Evolutionary conservation across 2,329 filamentous ascomycete genomes (phyloP).

Genomic region (Colletotrichum spaethianum): DNA sequence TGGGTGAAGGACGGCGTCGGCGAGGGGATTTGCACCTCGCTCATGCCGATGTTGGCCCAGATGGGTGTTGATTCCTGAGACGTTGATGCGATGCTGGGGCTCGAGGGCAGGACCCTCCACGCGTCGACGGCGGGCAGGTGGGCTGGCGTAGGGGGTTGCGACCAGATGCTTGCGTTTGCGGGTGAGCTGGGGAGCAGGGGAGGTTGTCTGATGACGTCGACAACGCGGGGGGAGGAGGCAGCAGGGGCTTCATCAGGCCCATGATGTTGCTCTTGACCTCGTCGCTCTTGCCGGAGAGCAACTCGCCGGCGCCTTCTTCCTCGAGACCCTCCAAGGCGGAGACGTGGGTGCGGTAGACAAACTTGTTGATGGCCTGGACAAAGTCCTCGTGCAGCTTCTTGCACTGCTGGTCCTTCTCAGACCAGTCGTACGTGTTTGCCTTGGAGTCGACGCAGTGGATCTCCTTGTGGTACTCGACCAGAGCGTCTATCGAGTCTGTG

Average conservation of each 20-base stretch:
- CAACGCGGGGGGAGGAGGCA: constrained; percentile 89
- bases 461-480: constrained; percentile 97
- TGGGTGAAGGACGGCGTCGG: constrained; percentile 86
- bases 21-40: constrained; percentile 81
- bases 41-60: constrained; percentile 85
- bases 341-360: constrained; percentile 91
- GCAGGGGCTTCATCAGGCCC: constrained; percentile 87
- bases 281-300: constrained; percentile 91
- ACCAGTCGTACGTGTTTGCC: constrained; percentile 92
- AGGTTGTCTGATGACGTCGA: constrained; percentile 90
- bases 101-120: constrained; percentile 93
- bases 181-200: constrained; percentile 89
- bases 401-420: constrained; percentile 94
- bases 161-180: constrained; percentile 83
- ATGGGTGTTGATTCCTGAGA: constrained; percentile 81
- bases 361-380: constrained; percentile 96
- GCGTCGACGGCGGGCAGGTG: constrained; percentile 82
- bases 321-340: constrained; percentile 94
- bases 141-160: constrained; percentile 71
- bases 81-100: constrained; percentile 80
- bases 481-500: constrained; percentile 90
- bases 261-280: constrained; percentile 92
- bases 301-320: constrained; percentile 94
- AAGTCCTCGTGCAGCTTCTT: constrained; percentile 99
- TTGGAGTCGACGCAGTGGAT: constrained; percentile 92